phyloP scores from a whole-genome alignment of 78 protist genomes.

The Dictyostelium brefeldianum region DNA sequence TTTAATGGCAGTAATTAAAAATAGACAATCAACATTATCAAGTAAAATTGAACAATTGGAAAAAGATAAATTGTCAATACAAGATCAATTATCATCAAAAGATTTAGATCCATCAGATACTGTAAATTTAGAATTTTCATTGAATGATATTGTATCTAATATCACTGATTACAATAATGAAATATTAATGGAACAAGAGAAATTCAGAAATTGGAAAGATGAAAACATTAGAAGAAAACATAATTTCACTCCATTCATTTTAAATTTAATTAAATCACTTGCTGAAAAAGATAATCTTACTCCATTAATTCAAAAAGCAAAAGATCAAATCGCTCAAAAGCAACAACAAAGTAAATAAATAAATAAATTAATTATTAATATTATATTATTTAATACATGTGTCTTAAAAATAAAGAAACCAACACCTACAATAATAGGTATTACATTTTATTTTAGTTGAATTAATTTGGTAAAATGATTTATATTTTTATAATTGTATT shows the following conservation, averaged over 20 bases:
- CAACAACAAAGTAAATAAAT: background rate
- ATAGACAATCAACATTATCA: slow-evolving; percentile 8
- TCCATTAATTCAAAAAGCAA: slow-evolving; percentile 68
- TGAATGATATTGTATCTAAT: background rate
- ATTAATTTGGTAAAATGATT: no score
- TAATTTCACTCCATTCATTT: slow-evolving; percentile 96
- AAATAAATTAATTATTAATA: background rate
- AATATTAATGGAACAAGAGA: slow-evolving; percentile 71
- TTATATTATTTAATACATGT: no score
- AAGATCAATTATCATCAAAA: slow-evolving; percentile 6
- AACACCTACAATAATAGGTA: no score
- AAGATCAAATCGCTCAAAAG: slow-evolving; percentile 26
- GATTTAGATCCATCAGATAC: no score
- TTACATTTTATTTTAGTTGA: no score
- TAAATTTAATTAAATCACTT: slow-evolving; percentile 84
- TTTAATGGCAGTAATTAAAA: slow-evolving; percentile 91
- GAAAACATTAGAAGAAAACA: slow-evolving; percentile 95
- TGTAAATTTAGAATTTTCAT: background rate
- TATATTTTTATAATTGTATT: no score
- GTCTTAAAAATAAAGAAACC: no score
- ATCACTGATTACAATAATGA: slow-evolving; percentile 30
- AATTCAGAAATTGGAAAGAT: slow-evolving; percentile 54
- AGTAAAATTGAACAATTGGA: slow-evolving; percentile 10
- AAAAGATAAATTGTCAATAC: background rate
- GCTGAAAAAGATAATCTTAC: slow-evolving; percentile 86